These are phyloP conservation scores for Fraxinus albicans DNA, from an alignment of 305 asterid genomes.

Conservation along the genomic window DNA sequence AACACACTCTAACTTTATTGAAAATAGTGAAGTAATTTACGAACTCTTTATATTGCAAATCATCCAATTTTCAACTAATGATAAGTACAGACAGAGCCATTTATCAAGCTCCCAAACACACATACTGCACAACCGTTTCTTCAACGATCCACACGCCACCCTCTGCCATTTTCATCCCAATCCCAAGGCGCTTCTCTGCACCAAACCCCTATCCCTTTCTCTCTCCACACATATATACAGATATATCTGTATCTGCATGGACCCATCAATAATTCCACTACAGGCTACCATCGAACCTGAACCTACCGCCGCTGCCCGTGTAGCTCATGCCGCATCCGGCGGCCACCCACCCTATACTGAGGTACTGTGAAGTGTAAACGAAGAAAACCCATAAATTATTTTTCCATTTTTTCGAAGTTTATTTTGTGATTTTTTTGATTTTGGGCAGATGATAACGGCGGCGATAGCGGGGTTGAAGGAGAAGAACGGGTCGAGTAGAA, in stretches of 20 bases:
- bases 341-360: conserved; percentile 65
- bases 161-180: background rate
- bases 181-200: background rate
- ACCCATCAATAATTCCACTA: conserved; percentile 45
- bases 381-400: background rate
- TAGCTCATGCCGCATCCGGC: conserved; percentile 23
- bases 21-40: background rate
- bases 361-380: conserved; percentile 33
- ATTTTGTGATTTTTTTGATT: background rate
- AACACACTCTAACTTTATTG: background rate
- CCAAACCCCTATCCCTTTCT: background rate
- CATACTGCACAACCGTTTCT: background rate
- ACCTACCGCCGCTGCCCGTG: conserved; percentile 19
- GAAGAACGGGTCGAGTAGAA: conserved; percentile 68
- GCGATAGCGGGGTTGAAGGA: conserved; percentile 68
- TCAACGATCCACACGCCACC: background rate
- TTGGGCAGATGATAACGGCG: conserved; percentile 64
- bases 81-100: background rate
- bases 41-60: background rate
- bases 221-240: background rate
- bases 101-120: background rate
- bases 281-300: conserved; percentile 32
- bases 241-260: conserved; percentile 30
- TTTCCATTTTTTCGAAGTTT: background rate
- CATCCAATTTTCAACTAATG: background rate